Base-by-base conservation (phyloP, 108 stramenopile genomes). In the Cylindrotheca closterium region DNA sequence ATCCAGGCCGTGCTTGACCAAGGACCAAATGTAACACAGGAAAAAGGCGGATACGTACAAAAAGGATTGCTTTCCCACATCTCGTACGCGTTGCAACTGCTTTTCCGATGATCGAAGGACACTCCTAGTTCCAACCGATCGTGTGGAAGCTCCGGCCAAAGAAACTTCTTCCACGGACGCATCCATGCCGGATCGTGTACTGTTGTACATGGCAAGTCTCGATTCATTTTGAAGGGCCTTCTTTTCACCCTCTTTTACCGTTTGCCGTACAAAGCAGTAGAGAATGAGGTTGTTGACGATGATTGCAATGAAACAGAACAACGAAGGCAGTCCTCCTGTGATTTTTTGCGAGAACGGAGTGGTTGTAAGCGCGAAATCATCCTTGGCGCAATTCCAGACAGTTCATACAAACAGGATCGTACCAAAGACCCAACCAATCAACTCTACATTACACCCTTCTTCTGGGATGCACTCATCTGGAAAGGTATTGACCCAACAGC, bases 271-370 rank as follows among this genome's bases (percentile, higher is more conserved):
- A 32, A 21, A 32, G 18, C 23, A 27, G 1, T 27, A 22, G 31
- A 57, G 23, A 18, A 30, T 2, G 4, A 57, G 23, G 31, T 57
- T 57, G 55, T 57, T 57, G 1, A 27, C 31, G 4, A 57, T 57
- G 8, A 57, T 27, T 15, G 30, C 31, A 17, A 57, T 1, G 17
- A 57, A 2, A 27, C 29, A n/a, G 21, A 57, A 32, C 8, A 57
- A 15, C 29, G 25, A 32, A 30, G 55, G 55, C 1, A 30, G 10
- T 1, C 30, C 55, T 2, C 25, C 55, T 25, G 26, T 52, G 18
- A 52, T 52, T 25, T 25, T 26, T 1, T 25, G 24, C 24, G 23
- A 52, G 24, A 26, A 52, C 1, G 23, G 51, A 5, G 24, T 52
- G 1, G 51, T 52, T 15, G 30, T 32, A 31, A 21, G n/a, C 4